Evolutionary conservation across 352 stramenopile species (phyloP).

Genomic region (Peronospora farinosa): DNA sequence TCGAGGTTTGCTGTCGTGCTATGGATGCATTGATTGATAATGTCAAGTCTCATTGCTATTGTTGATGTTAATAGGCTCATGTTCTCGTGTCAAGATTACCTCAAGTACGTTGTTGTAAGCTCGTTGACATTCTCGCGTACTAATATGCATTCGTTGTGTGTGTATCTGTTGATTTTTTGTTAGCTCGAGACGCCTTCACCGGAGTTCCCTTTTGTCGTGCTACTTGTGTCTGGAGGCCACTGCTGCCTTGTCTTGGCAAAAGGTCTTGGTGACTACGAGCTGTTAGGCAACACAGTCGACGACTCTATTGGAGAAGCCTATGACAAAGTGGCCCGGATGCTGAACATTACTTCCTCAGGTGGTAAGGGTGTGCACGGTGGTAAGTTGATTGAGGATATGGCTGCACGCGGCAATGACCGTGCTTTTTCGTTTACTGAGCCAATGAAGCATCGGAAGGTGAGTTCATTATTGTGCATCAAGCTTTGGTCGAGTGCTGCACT

Average conservation of each 20-base stretch:
- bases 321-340: constrained; percentile 96
- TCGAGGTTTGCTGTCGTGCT: constrained; percentile 66
- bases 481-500: not conserved
- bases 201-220: constrained; percentile 94
- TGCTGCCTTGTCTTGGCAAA: constrained; percentile 93
- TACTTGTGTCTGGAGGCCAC: constrained; percentile 98
- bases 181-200: constrained; percentile 35
- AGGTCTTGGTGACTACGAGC: constrained; percentile 88
- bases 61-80: constrained; percentile 68
- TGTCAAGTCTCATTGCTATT: not conserved
- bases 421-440: constrained; percentile 89
- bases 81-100: constrained; percentile 91
- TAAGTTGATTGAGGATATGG: constrained; percentile 91
- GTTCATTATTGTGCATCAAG: not conserved
- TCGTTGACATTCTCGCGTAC: not conserved
- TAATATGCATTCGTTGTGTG: not conserved
- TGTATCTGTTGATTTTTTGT: not conserved
- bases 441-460: constrained; percentile 77
- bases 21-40: not conserved
- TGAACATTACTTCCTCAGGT: constrained; percentile 63
- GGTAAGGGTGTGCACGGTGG: constrained; percentile 79
- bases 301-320: constrained; percentile 97
- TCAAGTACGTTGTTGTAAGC: constrained; percentile 27
- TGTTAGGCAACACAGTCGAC: constrained; percentile 95
- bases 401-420: constrained; percentile 84